These are phyloP conservation scores for Paxillus involutus DNA, from an alignment of 768 basidiomycete species.

Conservation along the genomic window DNA sequence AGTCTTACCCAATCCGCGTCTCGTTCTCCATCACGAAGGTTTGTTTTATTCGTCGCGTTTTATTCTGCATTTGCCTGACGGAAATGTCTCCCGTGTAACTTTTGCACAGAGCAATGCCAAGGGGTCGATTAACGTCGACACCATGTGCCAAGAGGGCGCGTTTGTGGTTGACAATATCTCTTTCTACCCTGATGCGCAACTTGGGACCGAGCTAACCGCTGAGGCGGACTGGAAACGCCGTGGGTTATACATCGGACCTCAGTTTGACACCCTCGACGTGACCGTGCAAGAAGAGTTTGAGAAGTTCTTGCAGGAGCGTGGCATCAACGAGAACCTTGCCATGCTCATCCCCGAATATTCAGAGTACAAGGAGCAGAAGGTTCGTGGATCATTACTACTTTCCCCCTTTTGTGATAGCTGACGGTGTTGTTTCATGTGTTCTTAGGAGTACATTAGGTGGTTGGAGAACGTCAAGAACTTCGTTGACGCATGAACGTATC, in stretches of 20 bases:
- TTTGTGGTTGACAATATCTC: conserved; percentile 91
- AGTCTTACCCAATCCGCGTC: conserved; percentile 71
- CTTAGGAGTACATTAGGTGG: conserved; percentile 91
- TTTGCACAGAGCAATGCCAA: conserved; percentile 42
- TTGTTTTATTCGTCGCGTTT: conserved; percentile 1
- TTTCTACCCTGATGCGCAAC: conserved; percentile 70
- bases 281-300: conserved; percentile 90
- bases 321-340: conserved; percentile 79
- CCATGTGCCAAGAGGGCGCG: conserved; percentile 73
- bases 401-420: conserved; percentile 1
- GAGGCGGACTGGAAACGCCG: conserved; percentile 95
- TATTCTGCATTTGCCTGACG: background rate
- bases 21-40: conserved; percentile 88
- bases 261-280: conserved; percentile 90
- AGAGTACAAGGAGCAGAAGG: conserved; percentile 92
- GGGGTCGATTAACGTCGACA: conserved; percentile 78
- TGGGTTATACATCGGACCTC: conserved; percentile 89
- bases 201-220: conserved; percentile 76
- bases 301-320: conserved; percentile 85
- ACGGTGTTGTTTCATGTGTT: conserved; percentile 8
- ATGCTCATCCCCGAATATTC: conserved; percentile 88
- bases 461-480: conserved; percentile 80
- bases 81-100: background rate
- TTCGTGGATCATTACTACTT: conserved; percentile 33
- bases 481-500: conserved; percentile 53